A percentile compares a stretch with the other conserved stretches of the same genome.
Evolutionary conservation across 768 basidiomycete species (phyloP).

Genomic region (Mycena venus): DNA sequence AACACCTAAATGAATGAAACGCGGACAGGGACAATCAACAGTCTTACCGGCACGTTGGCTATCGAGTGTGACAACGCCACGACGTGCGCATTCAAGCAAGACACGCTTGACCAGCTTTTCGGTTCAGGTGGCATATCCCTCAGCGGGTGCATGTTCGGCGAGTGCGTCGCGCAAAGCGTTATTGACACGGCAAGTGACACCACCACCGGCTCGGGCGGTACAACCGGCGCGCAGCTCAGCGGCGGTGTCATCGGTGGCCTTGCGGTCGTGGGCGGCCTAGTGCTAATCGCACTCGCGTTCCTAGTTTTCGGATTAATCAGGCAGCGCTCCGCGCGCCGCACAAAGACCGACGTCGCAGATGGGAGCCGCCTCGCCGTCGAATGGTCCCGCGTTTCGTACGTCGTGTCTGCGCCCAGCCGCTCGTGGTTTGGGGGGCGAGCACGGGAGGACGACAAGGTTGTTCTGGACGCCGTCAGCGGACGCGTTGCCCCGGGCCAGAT

Average conservation of each 20-base stretch:
- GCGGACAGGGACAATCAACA: slow-evolving; percentile 69
- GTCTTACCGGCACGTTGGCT: slow-evolving; percentile 71
- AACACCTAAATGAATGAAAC: slow-evolving; percentile 46
- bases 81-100: slow-evolving; percentile 85
- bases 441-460: slow-evolving; percentile 63
- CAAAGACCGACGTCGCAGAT: slow-evolving; percentile 51
- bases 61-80: slow-evolving; percentile 76
- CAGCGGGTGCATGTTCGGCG: slow-evolving; percentile 84
- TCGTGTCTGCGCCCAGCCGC: slow-evolving; percentile 54
- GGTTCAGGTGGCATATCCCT: slow-evolving; percentile 81
- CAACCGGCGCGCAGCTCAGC: slow-evolving; percentile 61
- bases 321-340: slow-evolving; percentile 73
- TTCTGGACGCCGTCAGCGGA: slow-evolving; percentile 81
- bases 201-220: slow-evolving; percentile 46
- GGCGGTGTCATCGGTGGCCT: slow-evolving; percentile 93
- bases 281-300: slow-evolving; percentile 69
- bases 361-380: slow-evolving; percentile 72
- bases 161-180: slow-evolving; percentile 87
- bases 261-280: slow-evolving; percentile 81
- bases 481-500: slow-evolving; percentile 83
- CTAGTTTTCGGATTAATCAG: slow-evolving; percentile 71
- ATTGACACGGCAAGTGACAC: slow-evolving; percentile 67
- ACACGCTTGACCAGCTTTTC: slow-evolving; percentile 75
- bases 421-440: slow-evolving; percentile 1
- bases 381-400: slow-evolving; percentile 80